Conservation (phyloP, 2,329 filamentous ascomycete species). For the Ceratocystis variospora region DNA sequence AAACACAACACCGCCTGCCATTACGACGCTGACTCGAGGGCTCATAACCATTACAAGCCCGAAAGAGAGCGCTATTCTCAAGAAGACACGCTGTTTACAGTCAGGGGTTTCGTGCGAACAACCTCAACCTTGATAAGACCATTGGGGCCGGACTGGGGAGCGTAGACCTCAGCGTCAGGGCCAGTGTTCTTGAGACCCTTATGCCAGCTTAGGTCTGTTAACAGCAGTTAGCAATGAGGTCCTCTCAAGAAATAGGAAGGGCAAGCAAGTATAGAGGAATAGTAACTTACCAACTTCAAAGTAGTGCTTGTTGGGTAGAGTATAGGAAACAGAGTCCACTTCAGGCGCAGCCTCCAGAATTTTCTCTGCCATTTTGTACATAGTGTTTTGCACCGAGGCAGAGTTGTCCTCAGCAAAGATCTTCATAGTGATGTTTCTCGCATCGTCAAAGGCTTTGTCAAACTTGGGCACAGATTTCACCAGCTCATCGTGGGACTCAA, state of each 20-base stretch:
- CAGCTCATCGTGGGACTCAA: slow-evolving; percentile 54
- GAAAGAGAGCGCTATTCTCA: not conserved
- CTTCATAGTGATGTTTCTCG: slow-evolving; percentile 76
- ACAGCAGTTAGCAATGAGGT: not conserved
- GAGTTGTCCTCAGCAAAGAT: slow-evolving; percentile 83
- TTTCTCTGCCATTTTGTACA: slow-evolving; percentile 95
- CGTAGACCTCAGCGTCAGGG: slow-evolving; percentile 88
- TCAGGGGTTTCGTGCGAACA: slow-evolving; percentile 32
- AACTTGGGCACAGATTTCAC: slow-evolving; percentile 52
- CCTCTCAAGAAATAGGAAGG: not conserved
- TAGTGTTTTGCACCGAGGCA: slow-evolving; percentile 87
- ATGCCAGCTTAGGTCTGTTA: slow-evolving; percentile 82
- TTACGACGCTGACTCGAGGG: not conserved
- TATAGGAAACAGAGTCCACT: slow-evolving; percentile 62
- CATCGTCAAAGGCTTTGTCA: slow-evolving; percentile 62
- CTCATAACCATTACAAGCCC: slow-evolving; percentile 5
- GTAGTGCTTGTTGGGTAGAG: slow-evolving; percentile 95
- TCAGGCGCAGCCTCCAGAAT: slow-evolving; percentile 65
- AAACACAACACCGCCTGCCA: not conserved
- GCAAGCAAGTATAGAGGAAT: not conserved
- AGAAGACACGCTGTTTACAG: slow-evolving; percentile 15
- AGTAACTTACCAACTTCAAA: slow-evolving; percentile 70
- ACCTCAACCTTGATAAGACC: slow-evolving; percentile 93
- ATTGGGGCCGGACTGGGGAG: slow-evolving; percentile 83
- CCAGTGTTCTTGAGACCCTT: slow-evolving; percentile 91